phyloP scores from a whole-genome alignment of 805 yeast genomes.

The Brettanomyces custersianus region DNA sequence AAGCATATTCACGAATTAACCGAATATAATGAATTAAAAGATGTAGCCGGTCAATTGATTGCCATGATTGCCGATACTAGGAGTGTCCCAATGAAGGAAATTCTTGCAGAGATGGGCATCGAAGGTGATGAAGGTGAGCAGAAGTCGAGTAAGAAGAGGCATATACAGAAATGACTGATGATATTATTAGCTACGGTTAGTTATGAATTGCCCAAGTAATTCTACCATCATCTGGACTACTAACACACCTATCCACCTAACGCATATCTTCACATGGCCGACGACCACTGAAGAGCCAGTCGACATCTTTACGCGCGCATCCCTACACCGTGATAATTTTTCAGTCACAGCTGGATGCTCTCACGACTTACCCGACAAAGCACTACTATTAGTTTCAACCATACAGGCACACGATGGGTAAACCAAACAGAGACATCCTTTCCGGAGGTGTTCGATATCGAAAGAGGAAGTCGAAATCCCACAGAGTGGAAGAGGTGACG shows the following conservation, averaged over 20 bases:
- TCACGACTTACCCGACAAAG: too few species aligned
- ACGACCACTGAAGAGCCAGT: too few species aligned
- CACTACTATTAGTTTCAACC: too few species aligned
- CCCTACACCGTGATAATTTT: too few species aligned
- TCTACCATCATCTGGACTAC: too few species aligned
- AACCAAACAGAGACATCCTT: conserved; percentile 71
- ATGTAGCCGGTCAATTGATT: conserved; percentile 47
- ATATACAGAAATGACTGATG: too few species aligned
- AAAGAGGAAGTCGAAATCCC: conserved; percentile 53
- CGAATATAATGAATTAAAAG: conserved; percentile 55
- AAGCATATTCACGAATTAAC: conserved; percentile 45
- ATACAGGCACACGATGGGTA: conserved; percentile 15
- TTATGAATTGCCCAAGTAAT: too few species aligned
- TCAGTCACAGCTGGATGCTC: too few species aligned
- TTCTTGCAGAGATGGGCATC: conserved; percentile 45
- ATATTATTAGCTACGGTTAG: too few species aligned
- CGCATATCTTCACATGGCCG: too few species aligned
- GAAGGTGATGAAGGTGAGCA: conserved; percentile 14
- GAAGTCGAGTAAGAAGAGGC: not conserved
- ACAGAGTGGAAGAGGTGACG: conserved; percentile 73
- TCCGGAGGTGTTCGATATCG: conserved; percentile 82
- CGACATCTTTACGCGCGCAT: too few species aligned
- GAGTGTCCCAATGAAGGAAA: conserved; percentile 34
- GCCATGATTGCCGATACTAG: conserved; percentile 55
- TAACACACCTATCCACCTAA: too few species aligned